Evolutionary conservation across 768 basidiomycete genomes (phyloP).

Genomic region (Rhodotorula kratochvilovae): DNA sequence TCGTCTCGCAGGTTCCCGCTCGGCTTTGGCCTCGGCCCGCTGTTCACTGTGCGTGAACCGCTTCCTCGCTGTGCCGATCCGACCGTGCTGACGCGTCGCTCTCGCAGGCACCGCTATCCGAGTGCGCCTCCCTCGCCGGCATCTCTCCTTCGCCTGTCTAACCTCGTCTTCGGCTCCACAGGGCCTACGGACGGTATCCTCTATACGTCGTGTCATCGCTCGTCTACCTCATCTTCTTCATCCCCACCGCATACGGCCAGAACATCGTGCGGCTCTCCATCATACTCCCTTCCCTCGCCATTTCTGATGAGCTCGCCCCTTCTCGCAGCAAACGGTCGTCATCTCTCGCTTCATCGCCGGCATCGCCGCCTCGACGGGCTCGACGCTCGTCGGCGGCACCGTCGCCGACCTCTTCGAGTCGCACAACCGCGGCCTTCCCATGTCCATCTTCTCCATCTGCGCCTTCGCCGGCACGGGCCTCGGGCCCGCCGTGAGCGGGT

Average conservation of each 20-base stretch:
- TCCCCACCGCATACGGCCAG: constrained; percentile 42
- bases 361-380: constrained; percentile 44
- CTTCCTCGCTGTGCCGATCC: neutral
- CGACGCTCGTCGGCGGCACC: constrained; percentile 49
- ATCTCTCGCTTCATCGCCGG: constrained; percentile 47
- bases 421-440: constrained; percentile 41
- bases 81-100: constrained; percentile 8
- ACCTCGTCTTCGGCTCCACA: neutral
- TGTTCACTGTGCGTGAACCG: constrained; percentile 33
- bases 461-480: constrained; percentile 62
- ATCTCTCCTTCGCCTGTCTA: neutral
- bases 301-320: neutral
- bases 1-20: constrained; percentile 18
- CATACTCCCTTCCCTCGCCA: neutral
- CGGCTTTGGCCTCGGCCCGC: constrained; percentile 46
- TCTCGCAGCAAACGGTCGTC: constrained; percentile 42
- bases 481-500: constrained; percentile 64
- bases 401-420: constrained; percentile 48
- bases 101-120: constrained; percentile 30
- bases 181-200: constrained; percentile 43
- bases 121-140: neutral
- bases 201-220: constrained; percentile 44
- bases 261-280: constrained; percentile 39
- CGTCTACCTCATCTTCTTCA: constrained; percentile 39
- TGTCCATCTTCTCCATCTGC: constrained; percentile 59